Conservation (phyloP, 345 rosid genomes). For the Euclidium syriacum region DNA sequence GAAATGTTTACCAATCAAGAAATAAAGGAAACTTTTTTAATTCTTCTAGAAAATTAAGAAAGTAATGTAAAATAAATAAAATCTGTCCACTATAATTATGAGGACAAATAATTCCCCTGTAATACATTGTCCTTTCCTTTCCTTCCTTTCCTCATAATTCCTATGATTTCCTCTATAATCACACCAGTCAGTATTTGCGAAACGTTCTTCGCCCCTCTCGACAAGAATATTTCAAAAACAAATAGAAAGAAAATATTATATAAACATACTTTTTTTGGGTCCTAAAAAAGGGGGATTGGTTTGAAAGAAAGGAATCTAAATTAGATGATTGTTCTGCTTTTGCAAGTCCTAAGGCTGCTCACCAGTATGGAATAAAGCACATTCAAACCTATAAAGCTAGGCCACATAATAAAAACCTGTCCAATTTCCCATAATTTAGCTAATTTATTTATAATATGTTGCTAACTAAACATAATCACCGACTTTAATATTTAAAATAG, state of each 20-base stretch:
- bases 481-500: neutral
- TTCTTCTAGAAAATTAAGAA: too few species aligned
- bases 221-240: constrained; percentile 2
- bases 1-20: too few species aligned
- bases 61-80: too few species aligned
- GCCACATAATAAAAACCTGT: constrained; percentile 15
- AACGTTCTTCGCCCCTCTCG: neutral
- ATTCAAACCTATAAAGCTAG: constrained; percentile 46
- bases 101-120: too few species aligned
- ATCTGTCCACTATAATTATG: too few species aligned
- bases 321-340: constrained; percentile 47
- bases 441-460: neutral
- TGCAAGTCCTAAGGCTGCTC: constrained; percentile 59
- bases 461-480: neutral
- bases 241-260: constrained; percentile 3
- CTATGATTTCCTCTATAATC: too few species aligned
- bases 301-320: constrained; percentile 65
- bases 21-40: too few species aligned
- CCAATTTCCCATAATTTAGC: constrained; percentile 2
- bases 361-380: constrained; percentile 61
- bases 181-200: neutral
- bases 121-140: too few species aligned
- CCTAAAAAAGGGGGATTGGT: constrained; percentile 31
- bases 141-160: too few species aligned
- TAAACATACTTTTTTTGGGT: neutral